Evolutionary conservation across 345 rosid species (phyloP).

Genomic region (Durio zibethinus): DNA sequence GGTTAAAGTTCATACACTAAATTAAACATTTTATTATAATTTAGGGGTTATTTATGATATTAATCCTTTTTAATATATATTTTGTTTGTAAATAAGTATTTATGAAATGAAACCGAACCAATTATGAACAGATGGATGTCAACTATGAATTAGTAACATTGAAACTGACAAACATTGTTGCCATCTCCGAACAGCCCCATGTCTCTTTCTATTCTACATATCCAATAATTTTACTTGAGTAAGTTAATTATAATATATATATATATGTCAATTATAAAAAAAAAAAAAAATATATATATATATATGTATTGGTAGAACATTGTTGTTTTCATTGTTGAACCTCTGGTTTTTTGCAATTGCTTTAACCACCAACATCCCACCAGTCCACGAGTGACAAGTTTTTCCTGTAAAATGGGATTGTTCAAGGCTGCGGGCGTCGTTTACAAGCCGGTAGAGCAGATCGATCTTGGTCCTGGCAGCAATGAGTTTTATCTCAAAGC

Average conservation of each 20-base stretch:
- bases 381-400: background rate
- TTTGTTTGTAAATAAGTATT: too few species aligned
- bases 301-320: background rate
- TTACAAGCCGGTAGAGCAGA: slow-evolving; percentile 44
- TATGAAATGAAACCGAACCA: background rate
- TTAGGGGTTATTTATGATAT: too few species aligned
- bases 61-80: too few species aligned
- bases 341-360: background rate
- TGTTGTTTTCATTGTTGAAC: slow-evolving; percentile 1
- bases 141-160: background rate
- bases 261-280: too few species aligned
- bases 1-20: too few species aligned
- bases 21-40: too few species aligned
- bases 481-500: slow-evolving; percentile 45
- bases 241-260: background rate
- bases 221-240: background rate
- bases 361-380: background rate
- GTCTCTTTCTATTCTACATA: background rate
- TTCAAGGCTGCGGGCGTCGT: slow-evolving; percentile 32
- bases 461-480: slow-evolving; percentile 44
- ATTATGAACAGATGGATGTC: background rate
- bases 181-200: background rate
- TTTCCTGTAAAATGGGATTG: slow-evolving; percentile 38
- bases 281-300: background rate
- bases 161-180: background rate